Conservation (phyloP, 495 filamentous ascomycete species). For the Podospora conica region DNA sequence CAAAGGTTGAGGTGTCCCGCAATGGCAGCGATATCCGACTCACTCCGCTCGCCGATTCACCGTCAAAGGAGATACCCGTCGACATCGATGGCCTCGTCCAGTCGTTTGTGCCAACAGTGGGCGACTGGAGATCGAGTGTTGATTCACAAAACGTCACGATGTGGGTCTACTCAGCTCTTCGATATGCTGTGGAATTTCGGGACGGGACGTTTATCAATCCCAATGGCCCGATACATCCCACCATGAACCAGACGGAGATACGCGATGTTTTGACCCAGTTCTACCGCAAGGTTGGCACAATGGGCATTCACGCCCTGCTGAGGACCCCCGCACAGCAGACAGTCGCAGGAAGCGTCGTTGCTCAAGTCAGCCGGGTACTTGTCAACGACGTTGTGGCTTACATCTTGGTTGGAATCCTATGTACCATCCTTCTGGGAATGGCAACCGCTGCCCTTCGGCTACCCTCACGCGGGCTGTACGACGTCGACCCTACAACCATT, state of each 20-base stretch:
- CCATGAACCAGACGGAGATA: background rate
- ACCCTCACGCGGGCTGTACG: background rate
- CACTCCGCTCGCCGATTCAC: background rate
- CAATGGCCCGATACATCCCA: background rate
- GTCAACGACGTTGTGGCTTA: background rate
- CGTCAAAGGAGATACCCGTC: background rate
- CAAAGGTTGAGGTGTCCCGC: background rate
- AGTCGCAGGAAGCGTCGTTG: background rate
- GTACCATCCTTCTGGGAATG: background rate
- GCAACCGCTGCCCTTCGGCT: background rate
- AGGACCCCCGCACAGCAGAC: background rate
- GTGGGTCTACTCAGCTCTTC: background rate
- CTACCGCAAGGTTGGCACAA: background rate
- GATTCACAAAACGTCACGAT: background rate
- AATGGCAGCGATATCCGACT: background rate
- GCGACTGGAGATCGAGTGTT: background rate
- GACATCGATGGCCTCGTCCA: background rate
- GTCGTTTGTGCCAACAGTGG: background rate
- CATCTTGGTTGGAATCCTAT: background rate
- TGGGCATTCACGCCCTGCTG: background rate
- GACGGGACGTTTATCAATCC: background rate
- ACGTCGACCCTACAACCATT: background rate
- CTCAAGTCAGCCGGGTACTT: background rate
- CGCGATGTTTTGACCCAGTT: background rate
- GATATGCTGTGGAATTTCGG: background rate